A percentile compares a stretch with the other conserved stretches of the same genome.
Conservation (phyloP, 2,329 filamentous ascomycete genomes). For the Bipolaris oryzae region DNA sequence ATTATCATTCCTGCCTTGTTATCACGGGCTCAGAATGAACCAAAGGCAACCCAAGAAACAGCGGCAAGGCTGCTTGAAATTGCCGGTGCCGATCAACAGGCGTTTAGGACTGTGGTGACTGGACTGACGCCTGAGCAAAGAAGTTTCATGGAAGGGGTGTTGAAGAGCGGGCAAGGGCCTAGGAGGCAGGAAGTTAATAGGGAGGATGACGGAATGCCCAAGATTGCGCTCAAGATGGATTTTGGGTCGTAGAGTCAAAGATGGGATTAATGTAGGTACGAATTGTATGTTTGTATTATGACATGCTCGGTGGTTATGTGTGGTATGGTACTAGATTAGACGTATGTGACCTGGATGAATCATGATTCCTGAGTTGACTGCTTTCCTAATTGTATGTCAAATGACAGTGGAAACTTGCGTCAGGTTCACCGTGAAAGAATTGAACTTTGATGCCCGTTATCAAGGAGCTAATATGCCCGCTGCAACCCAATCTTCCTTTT, state of each 20-base stretch:
- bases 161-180: constrained; percentile 63
- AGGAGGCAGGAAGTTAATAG: constrained; percentile 57
- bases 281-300: not conserved
- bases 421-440: no score
- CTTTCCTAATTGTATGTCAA: no score
- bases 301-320: not conserved
- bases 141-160: constrained; percentile 78
- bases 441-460: not conserved
- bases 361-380: no score
- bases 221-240: constrained; percentile 92
- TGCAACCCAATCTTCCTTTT: not conserved
- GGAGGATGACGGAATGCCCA: constrained; percentile 67
- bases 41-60: constrained; percentile 67
- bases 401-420: no score
- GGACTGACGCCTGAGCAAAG: constrained; percentile 74
- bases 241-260: constrained; percentile 58
- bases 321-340: not conserved
- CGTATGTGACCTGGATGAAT: no score
- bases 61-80: constrained; percentile 79
- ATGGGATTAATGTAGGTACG: not conserved
- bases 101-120: constrained; percentile 76
- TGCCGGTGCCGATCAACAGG: constrained; percentile 72
- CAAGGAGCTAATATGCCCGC: not conserved
- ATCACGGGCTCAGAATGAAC: constrained; percentile 69
- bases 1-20: constrained; percentile 80